These are phyloP conservation scores for Globisporangium orthogonon DNA, from an alignment of 352 stramenopile genomes.

Conservation along the genomic window DNA sequence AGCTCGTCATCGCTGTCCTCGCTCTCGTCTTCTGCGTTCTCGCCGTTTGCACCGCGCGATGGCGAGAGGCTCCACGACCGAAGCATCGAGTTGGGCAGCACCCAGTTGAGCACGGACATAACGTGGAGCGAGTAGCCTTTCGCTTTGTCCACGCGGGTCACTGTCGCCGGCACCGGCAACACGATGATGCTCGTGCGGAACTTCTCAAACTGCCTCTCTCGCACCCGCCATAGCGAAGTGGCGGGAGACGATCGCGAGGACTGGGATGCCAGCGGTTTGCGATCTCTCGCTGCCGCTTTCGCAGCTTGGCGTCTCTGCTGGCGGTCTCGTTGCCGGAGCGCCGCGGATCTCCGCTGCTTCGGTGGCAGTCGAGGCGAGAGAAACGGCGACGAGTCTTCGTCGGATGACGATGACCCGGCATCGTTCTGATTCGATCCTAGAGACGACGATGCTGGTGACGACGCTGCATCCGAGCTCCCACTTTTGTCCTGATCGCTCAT, in stretches of 20 bases:
- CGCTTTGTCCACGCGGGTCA: conserved; percentile 44
- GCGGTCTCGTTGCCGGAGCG: neutral
- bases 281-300: neutral
- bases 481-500: neutral
- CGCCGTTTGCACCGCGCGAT: neutral
- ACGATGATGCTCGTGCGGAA: conserved; percentile 59
- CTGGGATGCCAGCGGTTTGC: neutral
- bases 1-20: conserved; percentile 41
- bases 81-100: conserved; percentile 49
- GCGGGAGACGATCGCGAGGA: too few species aligned
- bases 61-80: conserved; percentile 4
- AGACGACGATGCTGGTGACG: neutral
- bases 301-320: conserved; percentile 9
- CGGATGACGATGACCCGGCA: neutral
- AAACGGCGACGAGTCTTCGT: neutral
- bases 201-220: conserved; percentile 74
- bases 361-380: neutral
- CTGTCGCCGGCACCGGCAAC: conserved; percentile 51
- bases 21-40: conserved; percentile 12
- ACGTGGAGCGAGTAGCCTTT: conserved; percentile 60
- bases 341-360: neutral
- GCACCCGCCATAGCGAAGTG: conserved; percentile 36
- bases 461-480: neutral
- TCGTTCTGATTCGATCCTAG: conserved; percentile 1
- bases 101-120: conserved; percentile 61